Evolutionary conservation across 164 flowering plant species (phyloP).

Genomic region (Houttuynia cordata): DNA sequence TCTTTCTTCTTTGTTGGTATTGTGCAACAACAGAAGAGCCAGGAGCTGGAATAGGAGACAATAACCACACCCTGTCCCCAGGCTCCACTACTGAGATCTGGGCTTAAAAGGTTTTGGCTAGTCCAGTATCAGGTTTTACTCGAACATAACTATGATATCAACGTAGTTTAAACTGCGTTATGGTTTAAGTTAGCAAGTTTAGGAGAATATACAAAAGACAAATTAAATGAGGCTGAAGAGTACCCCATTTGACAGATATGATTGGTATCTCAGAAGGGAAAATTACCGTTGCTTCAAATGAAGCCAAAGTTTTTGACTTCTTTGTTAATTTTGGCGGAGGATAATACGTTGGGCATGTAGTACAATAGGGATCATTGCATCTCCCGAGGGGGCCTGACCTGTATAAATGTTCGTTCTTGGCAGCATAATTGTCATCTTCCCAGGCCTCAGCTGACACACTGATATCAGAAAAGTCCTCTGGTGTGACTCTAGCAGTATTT

Average conservation of each 20-base stretch:
- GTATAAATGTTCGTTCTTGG: constrained; percentile 60
- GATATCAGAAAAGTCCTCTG: constrained; percentile 31
- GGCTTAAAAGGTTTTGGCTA: too few relatives aligned
- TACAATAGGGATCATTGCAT: constrained; percentile 92
- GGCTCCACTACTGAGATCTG: too few relatives aligned
- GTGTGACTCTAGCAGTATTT: constrained; percentile 13
- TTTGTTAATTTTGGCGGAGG: constrained; percentile 19
- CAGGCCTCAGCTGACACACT: constrained; percentile 21
- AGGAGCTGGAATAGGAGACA: too few relatives aligned
- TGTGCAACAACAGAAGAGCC: too few relatives aligned
- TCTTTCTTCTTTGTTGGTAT: too few relatives aligned
- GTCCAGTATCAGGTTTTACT: too few relatives aligned
- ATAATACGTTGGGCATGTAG: constrained; percentile 64
- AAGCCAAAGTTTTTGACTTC: constrained; percentile 21
- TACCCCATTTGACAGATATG: background rate
- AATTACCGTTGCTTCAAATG: constrained; percentile 45
- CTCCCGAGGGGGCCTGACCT: constrained; percentile 76
- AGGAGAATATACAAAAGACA: background rate
- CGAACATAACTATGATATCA: too few relatives aligned
- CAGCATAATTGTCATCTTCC: constrained; percentile 20
- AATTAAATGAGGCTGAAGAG: too few relatives aligned
- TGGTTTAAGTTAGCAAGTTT: background rate
- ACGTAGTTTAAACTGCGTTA: too few relatives aligned
- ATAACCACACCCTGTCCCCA: too few relatives aligned
- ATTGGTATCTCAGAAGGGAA: background rate